Evolutionary conservation across 1,139 yeast genomes (phyloP), one percentile per base, ranked within the genome.

Genomic region (Pneumocystis canis): DNA sequence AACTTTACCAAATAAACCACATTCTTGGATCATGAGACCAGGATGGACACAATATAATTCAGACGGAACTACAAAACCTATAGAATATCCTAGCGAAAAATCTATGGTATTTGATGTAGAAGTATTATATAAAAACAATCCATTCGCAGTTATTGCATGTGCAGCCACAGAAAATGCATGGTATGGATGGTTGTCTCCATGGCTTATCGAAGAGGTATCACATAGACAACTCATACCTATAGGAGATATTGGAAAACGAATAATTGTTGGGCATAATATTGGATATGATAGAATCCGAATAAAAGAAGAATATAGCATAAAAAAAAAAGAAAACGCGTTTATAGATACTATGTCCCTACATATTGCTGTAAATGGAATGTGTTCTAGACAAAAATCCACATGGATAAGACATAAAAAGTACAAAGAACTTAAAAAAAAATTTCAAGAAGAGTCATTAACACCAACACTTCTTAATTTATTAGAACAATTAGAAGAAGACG

Each of bases 181-280:
- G 96, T 94, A 90, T 71, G 84, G 85, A 0, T 94, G 99, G 99
- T 84, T 89, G 1, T 89, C 96, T 0, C 98, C 98, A 0, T 83
- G 80, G 72, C 73, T 92, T 20, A 77, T 84, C 1, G 82, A 80
- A 0, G 84, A 80, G 67, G 79, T 76, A 1, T 64, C 68, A 18
- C 69, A 77, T 69, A 77, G 82, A 57, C 95, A 89, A 69, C 75
- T 94, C 63, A 83, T 92, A 0, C 97, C 97, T 0, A 73, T 92
- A 71, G 66, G 68, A 14, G 67, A 70, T 9, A 67, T 65, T 6
- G 62, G 66, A 5, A 79, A 80, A 5, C 84, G 83, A 67, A 75
- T 92, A 14, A 77, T 92, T 3, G 79, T 92, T 7, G 99, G 99
- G 0, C 96, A 89, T 73, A 89, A 90, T 71, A 85, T 92, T 1